Evolutionary conservation across 257 asterid genomes (phyloP), one percentile per base, ranked within the genome.

Genomic region (Phtheirospermum japonicum): DNA sequence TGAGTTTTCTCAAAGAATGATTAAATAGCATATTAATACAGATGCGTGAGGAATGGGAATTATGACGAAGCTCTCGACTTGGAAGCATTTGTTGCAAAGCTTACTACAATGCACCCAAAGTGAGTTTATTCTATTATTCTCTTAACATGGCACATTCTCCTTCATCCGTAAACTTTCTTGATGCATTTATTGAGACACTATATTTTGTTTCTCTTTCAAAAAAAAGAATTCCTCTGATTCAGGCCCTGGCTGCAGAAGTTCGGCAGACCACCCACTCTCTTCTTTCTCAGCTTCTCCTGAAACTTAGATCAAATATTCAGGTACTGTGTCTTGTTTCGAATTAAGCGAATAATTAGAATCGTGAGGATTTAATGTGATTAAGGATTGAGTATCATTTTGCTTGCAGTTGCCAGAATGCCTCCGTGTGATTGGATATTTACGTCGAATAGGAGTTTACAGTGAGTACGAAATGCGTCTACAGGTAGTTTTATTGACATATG

Each of bases 391-490:
- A 45, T 9, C 17, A 31, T 66, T 55, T 45, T 66, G 59, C 48
- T 60, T 76, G 61, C 79, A 93, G 99, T 81, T 89, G 80, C 97
- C 99, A 46, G 99, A 93, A 75, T 89, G 97, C 82, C 95, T 93
- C 59, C 94, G 97, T 53, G 80, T 93, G 23, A 89, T 93, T 78
- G 99, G 97, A 65, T 93, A 89, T 76, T 78, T 93, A 67, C 94
- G 97, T n/a, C 82, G 99, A 67, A 87, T 93, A 59, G 99, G 99
- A 57, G 96, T 85, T 67, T 93, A 86, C 72, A 89, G 77, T 56
- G 95, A 93, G 75, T 89, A 93, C 72, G 99, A 93, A 78, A 86
- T 93, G 95, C 95, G 97, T 56, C 85, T 93, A 54, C 97, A 86
- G 99, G 99, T 89, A 77, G 55, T 20, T 34, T 48, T 56, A 42